Percentiles rank a stretch among this genome's conserved stretches.
Conservation (phyloP, 1,139 yeast species). For the Yamadazyma spencermartinsiae region DNA sequence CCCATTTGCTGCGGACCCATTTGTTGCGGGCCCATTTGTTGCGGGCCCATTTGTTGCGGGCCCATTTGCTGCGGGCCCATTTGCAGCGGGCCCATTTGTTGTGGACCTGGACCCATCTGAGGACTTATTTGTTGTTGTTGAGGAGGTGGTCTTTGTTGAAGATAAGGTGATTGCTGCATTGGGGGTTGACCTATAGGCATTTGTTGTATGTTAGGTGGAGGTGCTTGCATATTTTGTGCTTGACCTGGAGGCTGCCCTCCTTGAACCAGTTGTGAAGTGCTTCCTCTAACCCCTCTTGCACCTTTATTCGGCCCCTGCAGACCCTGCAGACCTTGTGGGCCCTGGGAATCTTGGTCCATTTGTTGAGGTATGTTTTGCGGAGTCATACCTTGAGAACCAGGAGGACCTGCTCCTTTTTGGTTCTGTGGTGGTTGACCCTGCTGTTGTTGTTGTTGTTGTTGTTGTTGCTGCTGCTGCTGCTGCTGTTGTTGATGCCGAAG, state of each 20-base stretch:
- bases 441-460: conserved; percentile 7
- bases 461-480: conserved; percentile 12
- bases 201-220: conserved; percentile 7
- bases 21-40: conserved; percentile 3
- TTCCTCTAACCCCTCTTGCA: not conserved
- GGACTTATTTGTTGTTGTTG: not conserved
- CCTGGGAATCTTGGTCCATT: conserved; percentile 5
- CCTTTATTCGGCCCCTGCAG: conserved; percentile 1
- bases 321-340: conserved; percentile 4
- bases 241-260: conserved; percentile 10
- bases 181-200: conserved; percentile 3
- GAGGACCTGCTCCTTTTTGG: conserved; percentile 5
- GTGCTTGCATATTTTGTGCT: conserved; percentile 8
- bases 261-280: conserved; percentile 1
- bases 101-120: conserved; percentile 1
- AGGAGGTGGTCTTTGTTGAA: conserved; percentile 3
- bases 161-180: conserved; percentile 2
- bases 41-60: conserved; percentile 5
- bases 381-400: not conserved
- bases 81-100: conserved; percentile 4
- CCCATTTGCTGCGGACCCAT: conserved; percentile 4
- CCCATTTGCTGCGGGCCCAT: conserved; percentile 3
- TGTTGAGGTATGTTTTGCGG: not conserved
- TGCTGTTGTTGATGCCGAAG: conserved; percentile 16
- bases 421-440: conserved; percentile 6